These are phyloP conservation scores for Zymoseptoria ardabiliae DNA, from an alignment of 2,329 filamentous ascomycete species.

Conservation along the genomic window DNA sequence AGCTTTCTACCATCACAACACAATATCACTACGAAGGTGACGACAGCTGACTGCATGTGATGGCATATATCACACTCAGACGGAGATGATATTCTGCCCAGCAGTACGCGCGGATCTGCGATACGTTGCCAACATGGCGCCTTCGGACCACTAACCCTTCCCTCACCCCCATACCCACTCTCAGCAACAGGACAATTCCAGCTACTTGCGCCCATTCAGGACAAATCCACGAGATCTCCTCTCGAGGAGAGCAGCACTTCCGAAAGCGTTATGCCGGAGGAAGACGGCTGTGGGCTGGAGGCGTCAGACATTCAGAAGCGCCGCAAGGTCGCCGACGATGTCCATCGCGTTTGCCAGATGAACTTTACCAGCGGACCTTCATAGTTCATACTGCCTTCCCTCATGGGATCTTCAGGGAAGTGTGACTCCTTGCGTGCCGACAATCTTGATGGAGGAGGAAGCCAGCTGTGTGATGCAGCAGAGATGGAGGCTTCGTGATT, in stretches of 20 bases:
- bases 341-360: conserved; percentile 18
- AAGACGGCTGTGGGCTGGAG: conserved; percentile 24
- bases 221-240: conserved; percentile 23
- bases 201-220: conserved; percentile 21
- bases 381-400: conserved; percentile 26
- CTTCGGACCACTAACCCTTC: background rate
- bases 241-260: conserved; percentile 23
- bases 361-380: conserved; percentile 25
- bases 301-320: conserved; percentile 8
- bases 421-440: conserved; percentile 29
- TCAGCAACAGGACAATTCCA: conserved; percentile 22
- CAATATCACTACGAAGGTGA: background rate
- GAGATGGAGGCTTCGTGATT: too few relatives aligned
- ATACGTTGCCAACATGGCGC: background rate
- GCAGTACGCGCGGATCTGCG: too few relatives aligned
- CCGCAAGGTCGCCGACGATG: conserved; percentile 4
- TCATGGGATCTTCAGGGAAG: conserved; percentile 16
- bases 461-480: too few relatives aligned
- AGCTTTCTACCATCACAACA: background rate
- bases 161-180: background rate
- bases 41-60: background rate
- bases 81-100: background rate
- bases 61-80: background rate
- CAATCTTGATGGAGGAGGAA: conserved; percentile 7
- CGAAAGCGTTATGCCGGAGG: conserved; percentile 24